These are phyloP conservation scores for Corylus heterophylla DNA, from an alignment of 306 rosid genomes.

Conservation along the genomic window DNA sequence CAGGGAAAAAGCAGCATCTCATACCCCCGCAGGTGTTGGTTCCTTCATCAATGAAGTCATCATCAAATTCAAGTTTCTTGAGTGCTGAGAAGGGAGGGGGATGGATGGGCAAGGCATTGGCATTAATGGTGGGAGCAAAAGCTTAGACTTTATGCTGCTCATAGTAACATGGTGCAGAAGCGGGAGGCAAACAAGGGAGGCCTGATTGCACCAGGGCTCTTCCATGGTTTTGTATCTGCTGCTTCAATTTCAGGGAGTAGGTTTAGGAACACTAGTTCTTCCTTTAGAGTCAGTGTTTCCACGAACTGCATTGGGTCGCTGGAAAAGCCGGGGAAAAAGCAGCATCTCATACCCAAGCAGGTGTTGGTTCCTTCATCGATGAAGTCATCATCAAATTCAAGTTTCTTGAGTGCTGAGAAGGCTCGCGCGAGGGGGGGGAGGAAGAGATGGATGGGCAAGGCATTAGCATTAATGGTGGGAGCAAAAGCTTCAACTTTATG, in stretches of 20 bases:
- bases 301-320: slow-evolving; percentile 63
- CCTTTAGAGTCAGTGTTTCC: slow-evolving; percentile 61
- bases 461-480: slow-evolving; percentile 25
- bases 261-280: slow-evolving; percentile 60
- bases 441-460: slow-evolving; percentile 26
- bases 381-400: slow-evolving; percentile 56
- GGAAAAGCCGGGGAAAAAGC: slow-evolving; percentile 51
- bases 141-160: slow-evolving; percentile 64
- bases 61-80: slow-evolving; percentile 47
- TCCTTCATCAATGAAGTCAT: slow-evolving; percentile 72
- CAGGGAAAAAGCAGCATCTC: slow-evolving; percentile 43
- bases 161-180: slow-evolving; percentile 67
- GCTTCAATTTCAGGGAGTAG: slow-evolving; percentile 62
- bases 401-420: slow-evolving; percentile 46
- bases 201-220: slow-evolving; percentile 78
- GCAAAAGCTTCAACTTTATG: slow-evolving; percentile 36
- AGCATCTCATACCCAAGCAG: slow-evolving; percentile 69
- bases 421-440: slow-evolving; percentile 24
- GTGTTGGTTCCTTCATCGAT: slow-evolving; percentile 77
- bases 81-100: slow-evolving; percentile 44
- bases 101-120: slow-evolving; percentile 31
- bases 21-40: slow-evolving; percentile 82
- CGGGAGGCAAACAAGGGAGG: slow-evolving; percentile 58
- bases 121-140: slow-evolving; percentile 31
- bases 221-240: slow-evolving; percentile 75